Conservation (phyloP, 176 grass and related monocot genomes). For the Rhynchospora tenuis region DNA sequence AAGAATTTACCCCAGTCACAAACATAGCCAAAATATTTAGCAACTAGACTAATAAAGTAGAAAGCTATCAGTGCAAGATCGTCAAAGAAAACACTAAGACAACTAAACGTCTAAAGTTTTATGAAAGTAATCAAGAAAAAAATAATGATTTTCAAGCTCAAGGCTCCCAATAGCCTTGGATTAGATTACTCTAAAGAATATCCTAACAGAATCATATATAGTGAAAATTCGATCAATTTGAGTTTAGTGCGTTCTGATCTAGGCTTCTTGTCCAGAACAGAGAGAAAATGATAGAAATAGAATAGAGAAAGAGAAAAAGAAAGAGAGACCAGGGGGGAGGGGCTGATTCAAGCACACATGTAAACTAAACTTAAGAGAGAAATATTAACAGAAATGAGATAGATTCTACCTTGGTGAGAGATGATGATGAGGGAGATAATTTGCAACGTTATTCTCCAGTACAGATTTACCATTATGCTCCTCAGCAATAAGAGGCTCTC, state of each 20-base stretch:
- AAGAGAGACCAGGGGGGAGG: too few species aligned
- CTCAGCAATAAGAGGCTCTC: too few species aligned
- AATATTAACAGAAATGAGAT: not conserved
- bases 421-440: not conserved
- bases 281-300: not conserved
- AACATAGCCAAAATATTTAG: not conserved
- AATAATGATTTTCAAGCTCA: not conserved
- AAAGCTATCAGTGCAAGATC: not conserved
- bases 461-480: too few species aligned
- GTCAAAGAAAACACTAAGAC: not conserved
- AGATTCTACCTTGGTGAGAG: not conserved
- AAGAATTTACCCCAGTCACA: not conserved
- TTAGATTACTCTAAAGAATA: not conserved
- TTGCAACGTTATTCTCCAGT: too few species aligned
- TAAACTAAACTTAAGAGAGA: not conserved
- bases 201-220: not conserved
- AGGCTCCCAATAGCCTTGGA: not conserved
- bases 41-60: not conserved
- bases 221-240: not conserved
- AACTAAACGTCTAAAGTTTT: not conserved
- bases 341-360: not conserved
- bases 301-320: not conserved
- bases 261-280: not conserved
- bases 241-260: not conserved
- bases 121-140: not conserved